Base-by-base conservation (phyloP, 1,284 basidiomycete species). In the Ganoderma lucidum region DNA sequence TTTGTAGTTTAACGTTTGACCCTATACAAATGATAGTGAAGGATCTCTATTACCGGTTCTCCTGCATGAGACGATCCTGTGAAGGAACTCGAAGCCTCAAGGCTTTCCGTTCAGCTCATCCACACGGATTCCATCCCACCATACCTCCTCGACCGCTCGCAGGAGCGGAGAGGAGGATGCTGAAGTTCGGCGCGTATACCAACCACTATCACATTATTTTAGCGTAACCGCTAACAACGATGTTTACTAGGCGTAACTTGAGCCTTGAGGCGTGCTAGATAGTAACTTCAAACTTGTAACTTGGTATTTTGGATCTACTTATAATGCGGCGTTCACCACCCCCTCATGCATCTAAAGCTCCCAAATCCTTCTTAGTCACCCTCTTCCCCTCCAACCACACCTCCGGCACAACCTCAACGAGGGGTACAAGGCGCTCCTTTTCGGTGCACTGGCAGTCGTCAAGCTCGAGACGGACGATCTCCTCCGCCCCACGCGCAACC, bases 321-420 rank as follows among this genome's bases (percentile, higher is more conserved):
- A 35, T 8, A 35, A 35, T 8, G 35, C 35, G 35, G 35, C 35
- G 23, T 23, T 23, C 23, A 23, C 23, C 23, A 35, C 3, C 35
- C 35, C 35, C 44, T 45, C 17, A 45, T 45, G 44, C 44, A 19
- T 19, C 44, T 17, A 5, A 17, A 19, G 14, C 15, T 17, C 44
- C 19, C 44, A 45, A 19, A 15, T 45, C 44, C 17, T 45, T 17
- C 44, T 4, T 15, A 8, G 44, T 45, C 44, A 45, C 44, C 17
- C 44, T 45, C 44, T 45, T 45, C 19, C 44, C 44, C 17, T 67
- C 62, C 66, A 53, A 63, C 41, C 39, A 58, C 42, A 67, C 66
- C 61, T 67, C 62, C 32, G 30, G 42, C 41, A 63, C 66, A 15
- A 30, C 42, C n/a, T 55, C 44, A 17, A 59, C 41, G 1, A 67